A percentile compares a stretch with the other conserved stretches of the same genome.
phyloP scores from a whole-genome alignment of 768 basidiomycete species.

The Candolleomyces eurysporus region DNA sequence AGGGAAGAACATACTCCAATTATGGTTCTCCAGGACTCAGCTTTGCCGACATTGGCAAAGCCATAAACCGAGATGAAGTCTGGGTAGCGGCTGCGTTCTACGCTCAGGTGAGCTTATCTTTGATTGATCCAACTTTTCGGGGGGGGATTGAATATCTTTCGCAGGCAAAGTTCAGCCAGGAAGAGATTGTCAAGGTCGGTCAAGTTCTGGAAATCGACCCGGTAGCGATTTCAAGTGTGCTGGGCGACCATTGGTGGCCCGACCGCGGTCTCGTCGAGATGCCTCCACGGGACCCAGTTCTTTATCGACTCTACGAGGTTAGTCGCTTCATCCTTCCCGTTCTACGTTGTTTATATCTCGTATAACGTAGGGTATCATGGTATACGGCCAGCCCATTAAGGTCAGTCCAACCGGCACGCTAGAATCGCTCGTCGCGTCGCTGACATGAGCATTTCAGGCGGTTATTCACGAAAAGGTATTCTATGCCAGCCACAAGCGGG shows the following conservation, averaged over 20 bases:
- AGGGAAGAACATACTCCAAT: neutral
- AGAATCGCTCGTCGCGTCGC: neutral
- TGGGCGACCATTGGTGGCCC: constrained; percentile 74
- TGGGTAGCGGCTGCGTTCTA: constrained; percentile 85
- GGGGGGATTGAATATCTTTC: neutral
- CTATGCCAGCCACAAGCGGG: neutral
- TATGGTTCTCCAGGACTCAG: constrained; percentile 46
- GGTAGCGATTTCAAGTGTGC: constrained; percentile 34
- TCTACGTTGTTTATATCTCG: neutral
- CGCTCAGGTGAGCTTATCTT: constrained; percentile 53
- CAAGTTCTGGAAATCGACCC: constrained; percentile 47
- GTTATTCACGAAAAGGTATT: constrained; percentile 78
- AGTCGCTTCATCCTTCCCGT: constrained; percentile 20
- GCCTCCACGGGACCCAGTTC: constrained; percentile 75
- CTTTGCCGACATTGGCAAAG: constrained; percentile 66
- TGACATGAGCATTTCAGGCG: constrained; percentile 36
- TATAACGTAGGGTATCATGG: constrained; percentile 54
- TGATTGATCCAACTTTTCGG: neutral
- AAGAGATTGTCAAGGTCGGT: constrained; percentile 56
- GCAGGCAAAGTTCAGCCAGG: constrained; percentile 65
- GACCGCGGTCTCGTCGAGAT: constrained; percentile 67
- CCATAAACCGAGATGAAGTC: constrained; percentile 70
- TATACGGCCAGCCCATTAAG: constrained; percentile 81
- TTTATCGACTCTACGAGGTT: constrained; percentile 83
- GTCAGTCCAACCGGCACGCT: constrained; percentile 27